Base-by-base conservation (phyloP, 768 basidiomycete species). In the Dictyophora rubrovolvata region DNA sequence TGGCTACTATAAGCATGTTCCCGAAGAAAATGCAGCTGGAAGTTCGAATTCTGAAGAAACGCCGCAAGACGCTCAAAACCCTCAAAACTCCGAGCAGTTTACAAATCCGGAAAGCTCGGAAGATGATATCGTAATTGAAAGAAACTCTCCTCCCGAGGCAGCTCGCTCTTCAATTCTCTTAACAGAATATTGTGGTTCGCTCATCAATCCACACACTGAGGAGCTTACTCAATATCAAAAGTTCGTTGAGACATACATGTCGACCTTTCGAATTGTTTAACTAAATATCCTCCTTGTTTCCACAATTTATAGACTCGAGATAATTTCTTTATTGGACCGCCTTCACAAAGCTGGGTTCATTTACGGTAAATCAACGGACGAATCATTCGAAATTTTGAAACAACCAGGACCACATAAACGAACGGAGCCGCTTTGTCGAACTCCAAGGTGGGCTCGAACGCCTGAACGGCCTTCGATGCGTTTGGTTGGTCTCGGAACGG, bases 1-100 rank as follows among this genome's bases (percentile, higher is more conserved):
- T 48, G 55, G 55, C 11, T 56, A 51, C 22, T 56, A 56, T 47
- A 23, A 56, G n/a, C 50, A 36, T 10, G 50, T 56, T 6, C 37
- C 22, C 2, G 53, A 54, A 16, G 36, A 54, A 34, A 34, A 21
- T 20, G 18, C 9, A 20, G 28, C 16, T 16, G 35, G 18, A 14
- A 37, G 14, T 7, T 7, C n/a, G n/a, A n/a, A n/a, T n/a, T n/a
- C n/a, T n/a, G n/a, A n/a, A n/a, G n/a, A n/a, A n/a, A n/a, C n/a
- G n/a, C 28, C 28, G 7, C 28, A 28, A 28, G 28, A 28, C 28
- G 7, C 28, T 3, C 2, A 3, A 7, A 28, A 28, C 7, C 7
- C 28, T 28, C 28, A 28, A 28, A 28, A 3, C 28, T 7, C 28
- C 7, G 28, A 28, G 7, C 28, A 28, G 28, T 28, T 7, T 42